Base-by-base conservation (phyloP, 1,284 basidiomycete genomes). In the Coniferiporia weirii region DNA sequence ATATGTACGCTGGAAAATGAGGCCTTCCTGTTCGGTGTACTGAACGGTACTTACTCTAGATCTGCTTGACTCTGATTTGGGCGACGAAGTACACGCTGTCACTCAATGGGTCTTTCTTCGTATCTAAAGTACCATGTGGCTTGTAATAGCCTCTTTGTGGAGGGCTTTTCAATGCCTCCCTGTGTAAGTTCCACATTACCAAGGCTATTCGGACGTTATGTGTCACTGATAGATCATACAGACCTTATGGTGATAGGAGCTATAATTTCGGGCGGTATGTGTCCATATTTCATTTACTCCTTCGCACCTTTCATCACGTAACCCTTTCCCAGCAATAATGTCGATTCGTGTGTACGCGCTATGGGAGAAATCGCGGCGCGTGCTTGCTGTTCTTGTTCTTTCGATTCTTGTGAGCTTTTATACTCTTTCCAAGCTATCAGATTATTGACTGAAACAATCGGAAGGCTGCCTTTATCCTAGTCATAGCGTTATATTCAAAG, bases 21-120 rank as follows among this genome's bases (percentile, higher is more conserved):
- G 22, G 4, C 15, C n/a, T 44, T 10, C 10, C 36, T 12, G 17
- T 45, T 34, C 15, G 20, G 13, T 52, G 36, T 20, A 3, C 12
- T 57, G 20, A 49, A 35, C 83, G 96, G 73, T 98, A 97, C 58
- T 90, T 81, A 27, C 2, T 27, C 27, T 27, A 27, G 51, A 52
- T 17, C 13, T 52, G 34, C 20, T 38, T 19, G 12, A 15, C 13
- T 17, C 35, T 17, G 35, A 12, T 17, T 10, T 40, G n/a, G n/a
- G 35, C 36, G 20, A 15, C n/a, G 38, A 17, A 13, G 19, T 52
- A 43, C 40, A 34, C 10, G 17, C n/a, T 40, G 8, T 20, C 36
- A 7, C 15, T 40, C 3, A 40, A 20, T 4, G 7, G 40, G 27
- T 5, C 13, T 34, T 4, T 32, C 51, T 9, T 15, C 15, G 2